These are phyloP conservation scores for Oryza punctata DNA, from an alignment of 176 grass and related monocot genomes.

Conservation along the genomic window DNA sequence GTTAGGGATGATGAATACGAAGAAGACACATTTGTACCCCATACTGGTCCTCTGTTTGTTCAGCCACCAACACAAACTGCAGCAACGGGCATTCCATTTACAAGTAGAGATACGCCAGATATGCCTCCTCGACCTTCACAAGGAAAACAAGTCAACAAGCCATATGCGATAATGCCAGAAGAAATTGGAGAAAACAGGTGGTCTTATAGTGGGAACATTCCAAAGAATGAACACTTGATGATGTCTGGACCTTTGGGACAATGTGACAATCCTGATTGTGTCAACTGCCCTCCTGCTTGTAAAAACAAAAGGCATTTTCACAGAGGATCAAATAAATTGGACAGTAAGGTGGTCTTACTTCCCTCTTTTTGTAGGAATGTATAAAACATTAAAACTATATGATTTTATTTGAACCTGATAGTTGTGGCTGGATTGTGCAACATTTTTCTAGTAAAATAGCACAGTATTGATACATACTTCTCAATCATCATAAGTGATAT, in stretches of 20 bases:
- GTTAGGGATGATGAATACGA: slow-evolving; percentile 53
- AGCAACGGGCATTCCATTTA: slow-evolving; percentile 36
- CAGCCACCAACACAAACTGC: slow-evolving; percentile 48
- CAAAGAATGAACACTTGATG: slow-evolving; percentile 78
- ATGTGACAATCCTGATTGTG: slow-evolving; percentile 89
- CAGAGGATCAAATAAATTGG: slow-evolving; percentile 47
- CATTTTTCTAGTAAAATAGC: not conserved
- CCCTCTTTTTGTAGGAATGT: not conserved
- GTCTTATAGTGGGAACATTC: slow-evolving; percentile 40
- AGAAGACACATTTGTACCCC: slow-evolving; percentile 57
- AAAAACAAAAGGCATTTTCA: slow-evolving; percentile 68
- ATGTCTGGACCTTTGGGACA: slow-evolving; percentile 89
- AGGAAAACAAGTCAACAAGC: slow-evolving; percentile 50
- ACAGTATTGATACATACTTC: not conserved
- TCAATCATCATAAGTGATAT: not conserved
- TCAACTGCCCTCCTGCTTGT: slow-evolving; percentile 79
- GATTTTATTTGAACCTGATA: slow-evolving; percentile 10
- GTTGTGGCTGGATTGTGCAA: not conserved
- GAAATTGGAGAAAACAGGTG: slow-evolving; percentile 48
- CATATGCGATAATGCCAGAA: slow-evolving; percentile 60
- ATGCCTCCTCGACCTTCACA: slow-evolving; percentile 41
- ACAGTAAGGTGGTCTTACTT: slow-evolving; percentile 63
- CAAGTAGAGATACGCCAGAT: slow-evolving; percentile 47
- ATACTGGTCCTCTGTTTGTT: slow-evolving; percentile 67
- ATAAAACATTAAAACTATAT: not conserved